Evolutionary conservation across 2,329 filamentous ascomycete genomes (phyloP), one percentile per base, ranked within the genome.

Genomic region (Colletotrichum limetticola): DNA sequence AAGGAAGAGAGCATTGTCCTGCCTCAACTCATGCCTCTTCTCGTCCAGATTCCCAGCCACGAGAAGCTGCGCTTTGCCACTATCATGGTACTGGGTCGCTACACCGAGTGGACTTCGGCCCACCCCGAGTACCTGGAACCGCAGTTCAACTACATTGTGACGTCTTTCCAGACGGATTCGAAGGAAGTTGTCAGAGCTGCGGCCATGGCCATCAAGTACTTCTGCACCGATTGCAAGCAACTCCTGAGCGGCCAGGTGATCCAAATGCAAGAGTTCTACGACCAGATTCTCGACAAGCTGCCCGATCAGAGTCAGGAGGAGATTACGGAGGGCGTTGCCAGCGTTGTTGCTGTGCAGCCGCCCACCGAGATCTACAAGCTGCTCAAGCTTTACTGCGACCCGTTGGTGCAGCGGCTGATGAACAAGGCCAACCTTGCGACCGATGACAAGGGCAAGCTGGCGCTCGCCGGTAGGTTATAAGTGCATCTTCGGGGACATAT

Each of bases 41-140:
- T 99, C 75, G 95, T 98, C 12, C 94, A 97, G 80, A 97, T 99
- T 74, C 97, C 97, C 0, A 92, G 94, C 79, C 97, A 99, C 78
- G 95, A 98, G 83, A 99, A 98, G 85, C 90, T 99, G n/a, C 94
- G 95, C 8, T 99, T 99, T 83, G 96, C 97, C 75, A 96, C 96
- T 6, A 98, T 98, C 79, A 98, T 99, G 95, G 95, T 97, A 3
- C 89, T 99, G 26, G 97, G 95, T 49, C 91, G 97, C 74, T 99
- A 99, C 80, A 99, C 97, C 0, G 96, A 98, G 82, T 99, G 97
- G 97, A 99, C 97, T 0, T 91, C 97, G 5, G 92, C 95, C 60
- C 97, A 99, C 79, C 94, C 96, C 0, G 95, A 98, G 71, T 97
- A 96, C 58, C 87, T 99, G 9, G 94, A 98, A 82, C 89, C 94